A percentile compares a stretch with the other conserved stretches of the same genome.
Evolutionary conservation across 208 protist species (phyloP).

Genomic region (Histomonas meleagridis): DNA sequence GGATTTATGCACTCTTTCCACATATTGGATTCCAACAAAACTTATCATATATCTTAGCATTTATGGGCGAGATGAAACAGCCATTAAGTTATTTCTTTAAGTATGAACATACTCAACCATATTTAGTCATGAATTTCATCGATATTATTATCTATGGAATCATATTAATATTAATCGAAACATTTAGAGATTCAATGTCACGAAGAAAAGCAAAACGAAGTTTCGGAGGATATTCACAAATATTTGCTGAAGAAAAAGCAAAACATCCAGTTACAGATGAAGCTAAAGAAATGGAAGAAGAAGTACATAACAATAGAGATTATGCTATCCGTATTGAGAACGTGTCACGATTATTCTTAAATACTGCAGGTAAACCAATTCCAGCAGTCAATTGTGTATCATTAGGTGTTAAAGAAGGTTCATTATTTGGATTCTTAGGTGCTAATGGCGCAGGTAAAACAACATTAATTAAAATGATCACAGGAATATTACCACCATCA

Average conservation of each 20-base stretch:
- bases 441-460: conserved; percentile 48
- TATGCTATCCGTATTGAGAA: background rate
- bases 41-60: background rate
- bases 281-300: background rate
- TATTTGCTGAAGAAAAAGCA: background rate
- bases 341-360: background rate
- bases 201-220: background rate
- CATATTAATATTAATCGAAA: background rate
- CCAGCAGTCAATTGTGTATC: background rate
- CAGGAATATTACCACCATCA: conserved; percentile 22
- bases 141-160: background rate
- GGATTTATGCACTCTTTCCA: background rate
- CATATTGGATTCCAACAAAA: background rate
- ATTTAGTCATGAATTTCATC: background rate
- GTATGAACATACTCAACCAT: background rate
- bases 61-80: background rate
- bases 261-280: background rate
- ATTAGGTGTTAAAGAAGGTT: background rate
- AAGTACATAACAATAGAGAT: background rate
- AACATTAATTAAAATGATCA: conserved; percentile 47
- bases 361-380: background rate
- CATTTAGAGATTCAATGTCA: background rate
- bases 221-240: background rate
- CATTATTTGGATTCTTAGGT: conserved; percentile 44
- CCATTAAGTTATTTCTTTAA: too few species aligned